Evolutionary conservation across 805 yeast species (phyloP), one percentile per base, ranked within the genome.

Genomic region (Cyberlindnera americana): DNA sequence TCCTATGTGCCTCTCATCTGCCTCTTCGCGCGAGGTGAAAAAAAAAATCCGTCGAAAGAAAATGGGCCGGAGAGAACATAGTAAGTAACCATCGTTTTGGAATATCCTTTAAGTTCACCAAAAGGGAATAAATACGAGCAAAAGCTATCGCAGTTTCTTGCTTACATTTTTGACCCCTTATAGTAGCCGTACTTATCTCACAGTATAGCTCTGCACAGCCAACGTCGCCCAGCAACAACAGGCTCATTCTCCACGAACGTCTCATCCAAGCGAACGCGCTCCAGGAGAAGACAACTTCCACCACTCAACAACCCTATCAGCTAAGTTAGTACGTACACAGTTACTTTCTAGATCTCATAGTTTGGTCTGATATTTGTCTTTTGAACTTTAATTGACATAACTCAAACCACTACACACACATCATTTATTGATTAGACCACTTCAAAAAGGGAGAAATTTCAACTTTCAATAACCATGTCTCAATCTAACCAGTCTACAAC

Each of bases 1-100:
- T 35, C n/a, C 14, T 12, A 10, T 6, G 13, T 14, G 24, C 10
- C 10, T 21, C 10, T 21, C 10, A 21, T 7, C 23, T n/a, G n/a
- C 23, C 23, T 21, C 23, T 21, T 21, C 16, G 25, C 32, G 23
- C 33, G 23, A 22, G 17, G 16, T 18, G 23, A 18, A 33, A 38
- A 38, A 38, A 25, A 29, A 18, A 21, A 21, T 7, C 37, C 42
- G 42, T 34, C 42, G 42, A 38, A 36, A 38, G 42, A 38, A 38
- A 38, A 26, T 13, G 23, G 28, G n/a, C 6, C 13, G 33, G 6
- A 14, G 17, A 19, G 21, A 30, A 19, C n/a, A n/a, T n/a, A n/a
- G n/a, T n/a, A n/a, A n/a, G n/a, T n/a, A n/a, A n/a, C n/a, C n/a
- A n/a, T n/a, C n/a, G n/a, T n/a, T n/a, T n/a, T n/a, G n/a, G n/a